phyloP scores from a whole-genome alignment of 1,284 basidiomycete species.

The Apiotrichum akiyoshidainum region DNA sequence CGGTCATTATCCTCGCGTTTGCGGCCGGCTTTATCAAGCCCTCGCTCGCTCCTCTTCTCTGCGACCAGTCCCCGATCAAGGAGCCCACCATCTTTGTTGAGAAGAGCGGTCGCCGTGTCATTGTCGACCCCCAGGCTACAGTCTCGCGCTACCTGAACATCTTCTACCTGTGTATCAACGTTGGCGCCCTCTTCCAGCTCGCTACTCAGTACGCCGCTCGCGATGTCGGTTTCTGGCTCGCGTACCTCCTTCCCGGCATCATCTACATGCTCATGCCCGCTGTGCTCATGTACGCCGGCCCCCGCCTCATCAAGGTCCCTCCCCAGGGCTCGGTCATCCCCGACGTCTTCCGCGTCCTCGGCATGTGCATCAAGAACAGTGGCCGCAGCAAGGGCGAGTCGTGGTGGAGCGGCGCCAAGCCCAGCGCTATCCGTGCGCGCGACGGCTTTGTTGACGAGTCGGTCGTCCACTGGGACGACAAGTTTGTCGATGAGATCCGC shows the following conservation, averaged over 20 bases:
- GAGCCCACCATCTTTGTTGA: conserved; percentile 31
- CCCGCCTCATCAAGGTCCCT: conserved; percentile 50
- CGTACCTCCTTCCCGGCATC: conserved; percentile 53
- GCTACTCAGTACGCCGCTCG: conserved; percentile 45
- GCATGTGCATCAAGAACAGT: conserved; percentile 23
- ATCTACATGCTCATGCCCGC: conserved; percentile 52
- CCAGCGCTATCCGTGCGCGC: conserved; percentile 41
- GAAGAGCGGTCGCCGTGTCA: conserved; percentile 44
- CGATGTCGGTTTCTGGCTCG: conserved; percentile 51
- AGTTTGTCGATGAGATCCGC: conserved; percentile 53
- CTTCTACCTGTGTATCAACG: conserved; percentile 45
- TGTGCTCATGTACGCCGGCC: conserved; percentile 49
- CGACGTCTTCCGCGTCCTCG: conserved; percentile 44
- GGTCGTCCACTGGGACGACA: conserved; percentile 53
- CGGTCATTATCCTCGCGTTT: conserved; percentile 46
- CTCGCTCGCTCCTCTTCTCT: conserved; percentile 44
- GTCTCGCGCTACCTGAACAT: conserved; percentile 42
- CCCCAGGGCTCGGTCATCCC: conserved; percentile 54
- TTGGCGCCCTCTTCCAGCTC: conserved; percentile 48
- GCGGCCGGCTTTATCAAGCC: conserved; percentile 50
- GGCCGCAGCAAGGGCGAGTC: conserved; percentile 20
- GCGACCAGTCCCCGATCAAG: conserved; percentile 48
- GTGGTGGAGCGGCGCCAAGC: conserved; percentile 53
- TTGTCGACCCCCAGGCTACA: conserved; percentile 46
- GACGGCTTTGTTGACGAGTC: conserved; percentile 39